Base-by-base conservation (phyloP, 148 eudicot genomes). In the Amaranthus palmeri region DNA sequence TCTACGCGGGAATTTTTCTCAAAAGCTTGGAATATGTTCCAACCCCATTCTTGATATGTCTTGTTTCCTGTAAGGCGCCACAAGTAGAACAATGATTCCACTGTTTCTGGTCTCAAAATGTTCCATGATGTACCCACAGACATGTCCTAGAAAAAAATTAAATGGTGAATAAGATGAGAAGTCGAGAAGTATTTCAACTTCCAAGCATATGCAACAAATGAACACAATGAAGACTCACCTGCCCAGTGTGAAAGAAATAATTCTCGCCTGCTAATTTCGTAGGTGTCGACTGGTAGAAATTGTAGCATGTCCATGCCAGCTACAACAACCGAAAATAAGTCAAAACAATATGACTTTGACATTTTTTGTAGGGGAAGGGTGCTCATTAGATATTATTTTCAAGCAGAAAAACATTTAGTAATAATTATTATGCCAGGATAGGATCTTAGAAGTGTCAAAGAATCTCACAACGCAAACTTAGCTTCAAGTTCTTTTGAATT, bases 271-370 rank as follows among this genome's bases (percentile, higher is more conserved):
- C 97, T 81, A 96, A 84, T 79, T 92, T 96, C 59, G 99, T 96
- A 51, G 97, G 99, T 54, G 99, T 92, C 40, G 91, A 90, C 82
- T 92, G 97, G 78, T 96, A 96, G 77, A 96, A 96, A 74, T 96
- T 96, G 81, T 92, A 96, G 80, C 99, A 96, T 43, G 99, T 96
- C 97, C 97, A 96, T 68, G 99, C 97, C 70, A 90, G 90, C 99
- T 96, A 54, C 76, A 67, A 45, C 45, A 75, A 11, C 47, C 43
- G 68, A 65, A 72, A 59, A 66, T 45, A 46, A 63, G 52, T 72
- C 67, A 76, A 42, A 54, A 73, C 58, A 36, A 4, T 13, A 3
- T 25, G 1, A 62, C 3, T 51, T 61, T 9, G 49, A 42, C 42
- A 10, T 53, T 43, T 52, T 14, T n/a, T 4, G 43, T 10, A 10